These are phyloP conservation scores for Ogataea glucozyma DNA, from an alignment of 805 yeast genomes.

Conservation along the genomic window DNA sequence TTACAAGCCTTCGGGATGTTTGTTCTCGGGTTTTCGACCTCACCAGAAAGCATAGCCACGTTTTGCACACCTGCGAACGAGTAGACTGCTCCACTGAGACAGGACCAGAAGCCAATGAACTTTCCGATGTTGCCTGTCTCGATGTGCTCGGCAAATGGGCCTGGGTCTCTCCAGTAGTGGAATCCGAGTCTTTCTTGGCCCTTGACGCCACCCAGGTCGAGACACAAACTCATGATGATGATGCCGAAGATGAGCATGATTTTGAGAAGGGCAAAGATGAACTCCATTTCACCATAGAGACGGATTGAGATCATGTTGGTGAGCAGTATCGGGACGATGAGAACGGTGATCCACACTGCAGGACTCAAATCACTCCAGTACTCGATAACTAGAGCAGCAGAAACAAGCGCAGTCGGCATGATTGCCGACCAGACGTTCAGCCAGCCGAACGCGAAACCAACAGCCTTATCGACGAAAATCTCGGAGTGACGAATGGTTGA, in stretches of 20 bases:
- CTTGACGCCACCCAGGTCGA: slow-evolving; percentile 65
- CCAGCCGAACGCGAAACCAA: slow-evolving; percentile 58
- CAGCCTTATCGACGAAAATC: slow-evolving; percentile 42
- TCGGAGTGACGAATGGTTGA: slow-evolving; percentile 43
- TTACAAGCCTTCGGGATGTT: slow-evolving; percentile 28
- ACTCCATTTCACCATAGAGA: slow-evolving; percentile 51
- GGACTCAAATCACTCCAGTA: slow-evolving; percentile 57
- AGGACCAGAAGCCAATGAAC: slow-evolving; percentile 42
- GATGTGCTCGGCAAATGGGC: slow-evolving; percentile 46
- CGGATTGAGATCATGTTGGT: slow-evolving; percentile 52
- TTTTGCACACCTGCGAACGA: slow-evolving; percentile 55
- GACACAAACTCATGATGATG: slow-evolving; percentile 50
- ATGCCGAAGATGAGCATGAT: slow-evolving; percentile 61
- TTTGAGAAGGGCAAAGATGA: slow-evolving; percentile 63
- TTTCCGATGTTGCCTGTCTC: slow-evolving; percentile 54
- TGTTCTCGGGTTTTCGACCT: slow-evolving; percentile 25
- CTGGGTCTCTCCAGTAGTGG: slow-evolving; percentile 36
- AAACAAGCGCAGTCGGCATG: slow-evolving; percentile 58
- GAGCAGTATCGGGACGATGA: slow-evolving; percentile 43
- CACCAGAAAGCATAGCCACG: slow-evolving; percentile 27
- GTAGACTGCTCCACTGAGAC: slow-evolving; percentile 57
- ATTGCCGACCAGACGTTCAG: slow-evolving; percentile 44
- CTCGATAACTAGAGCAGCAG: slow-evolving; percentile 55
- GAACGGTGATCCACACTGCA: slow-evolving; percentile 58
- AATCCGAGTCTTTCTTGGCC: slow-evolving; percentile 41